These are phyloP conservation scores for Nicotiana noctiflora DNA, from an alignment of 257 asterid genomes.

Conservation along the genomic window DNA sequence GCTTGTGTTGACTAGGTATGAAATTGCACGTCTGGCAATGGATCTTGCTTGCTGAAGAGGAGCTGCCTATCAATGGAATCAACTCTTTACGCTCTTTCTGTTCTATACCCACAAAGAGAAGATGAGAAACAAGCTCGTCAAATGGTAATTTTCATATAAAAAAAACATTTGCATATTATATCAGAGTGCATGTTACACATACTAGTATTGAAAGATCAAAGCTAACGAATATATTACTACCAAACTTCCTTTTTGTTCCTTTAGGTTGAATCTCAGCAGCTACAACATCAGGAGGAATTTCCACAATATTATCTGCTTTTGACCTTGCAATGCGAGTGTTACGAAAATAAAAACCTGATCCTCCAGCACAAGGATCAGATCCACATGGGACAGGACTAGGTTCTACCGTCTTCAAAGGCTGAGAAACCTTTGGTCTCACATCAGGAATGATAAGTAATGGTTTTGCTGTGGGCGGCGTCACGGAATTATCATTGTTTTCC, in stretches of 20 bases:
- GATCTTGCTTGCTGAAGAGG: constrained; percentile 39
- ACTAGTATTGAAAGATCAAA: constrained; percentile 2
- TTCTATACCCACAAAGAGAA: constrained; percentile 30
- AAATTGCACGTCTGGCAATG: constrained; percentile 34
- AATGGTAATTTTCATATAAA: not conserved
- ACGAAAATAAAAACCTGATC: constrained; percentile 16
- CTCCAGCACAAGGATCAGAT: constrained; percentile 24
- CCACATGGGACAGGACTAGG: constrained; percentile 23
- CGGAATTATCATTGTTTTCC: constrained; percentile 26
- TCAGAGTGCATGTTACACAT: constrained; percentile 5
- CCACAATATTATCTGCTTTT: constrained; percentile 29
- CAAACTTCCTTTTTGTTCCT: constrained; percentile 40
- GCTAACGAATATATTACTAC: constrained; percentile 22
- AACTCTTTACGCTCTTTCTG: constrained; percentile 41
- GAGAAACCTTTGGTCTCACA: constrained; percentile 21
- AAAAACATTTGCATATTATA: not conserved
- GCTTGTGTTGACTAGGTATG: constrained; percentile 57
- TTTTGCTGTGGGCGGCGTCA: constrained; percentile 27
- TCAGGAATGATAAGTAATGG: constrained; percentile 43
- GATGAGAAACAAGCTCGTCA: not conserved
- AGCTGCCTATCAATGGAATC: constrained; percentile 38
- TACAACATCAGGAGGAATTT: constrained; percentile 28
- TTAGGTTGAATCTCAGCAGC: constrained; percentile 28
- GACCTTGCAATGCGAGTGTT: constrained; percentile 21
- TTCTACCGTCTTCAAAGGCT: constrained; percentile 26